Conservation (phyloP, 2,329 filamentous ascomycete species). For the Thelonectria rubi region DNA sequence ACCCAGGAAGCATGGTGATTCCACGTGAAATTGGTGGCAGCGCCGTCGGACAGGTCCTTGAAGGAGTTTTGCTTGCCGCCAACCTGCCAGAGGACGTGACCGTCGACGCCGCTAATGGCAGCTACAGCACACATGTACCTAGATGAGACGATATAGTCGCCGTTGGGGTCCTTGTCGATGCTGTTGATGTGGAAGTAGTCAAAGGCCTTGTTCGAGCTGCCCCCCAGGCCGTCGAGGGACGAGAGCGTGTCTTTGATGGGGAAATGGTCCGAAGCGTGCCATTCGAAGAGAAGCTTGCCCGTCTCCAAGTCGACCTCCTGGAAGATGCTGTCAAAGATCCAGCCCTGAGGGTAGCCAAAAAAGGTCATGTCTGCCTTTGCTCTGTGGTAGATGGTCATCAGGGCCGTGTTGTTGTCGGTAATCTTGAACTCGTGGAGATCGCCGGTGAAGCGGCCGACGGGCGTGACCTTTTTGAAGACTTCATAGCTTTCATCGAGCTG, state of each 20-base stretch:
- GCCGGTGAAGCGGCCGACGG: conserved; percentile 36
- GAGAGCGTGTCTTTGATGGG: conserved; percentile 27
- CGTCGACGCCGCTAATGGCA: conserved; percentile 57
- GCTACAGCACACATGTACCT: conserved; percentile 58
- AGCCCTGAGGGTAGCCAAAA: conserved; percentile 36
- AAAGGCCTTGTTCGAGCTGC: conserved; percentile 48
- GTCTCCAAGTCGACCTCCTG: conserved; percentile 62
- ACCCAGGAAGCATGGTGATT: conserved; percentile 61
- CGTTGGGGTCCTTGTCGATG: conserved; percentile 58
- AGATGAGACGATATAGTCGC: conserved; percentile 64
- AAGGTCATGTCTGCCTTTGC: conserved; percentile 38
- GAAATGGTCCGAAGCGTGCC: conserved; percentile 48
- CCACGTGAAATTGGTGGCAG: conserved; percentile 53
- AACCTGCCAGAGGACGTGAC: conserved; percentile 62
- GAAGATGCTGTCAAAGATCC: conserved; percentile 49
- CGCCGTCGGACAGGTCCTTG: conserved; percentile 45
- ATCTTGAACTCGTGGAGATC: conserved; percentile 53
- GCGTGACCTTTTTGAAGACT: conserved; percentile 39
- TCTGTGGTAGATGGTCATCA: conserved; percentile 51
- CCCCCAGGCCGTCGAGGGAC: conserved; percentile 33
- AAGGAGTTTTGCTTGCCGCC: conserved; percentile 58
- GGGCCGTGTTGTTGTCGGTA: conserved; percentile 50
- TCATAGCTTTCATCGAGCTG: conserved; percentile 46
- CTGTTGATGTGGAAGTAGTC: conserved; percentile 68
- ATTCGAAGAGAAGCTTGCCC: conserved; percentile 59